These are phyloP conservation scores for Penicillium antarcticum DNA, from an alignment of 495 filamentous ascomycete species.

Conservation along the genomic window DNA sequence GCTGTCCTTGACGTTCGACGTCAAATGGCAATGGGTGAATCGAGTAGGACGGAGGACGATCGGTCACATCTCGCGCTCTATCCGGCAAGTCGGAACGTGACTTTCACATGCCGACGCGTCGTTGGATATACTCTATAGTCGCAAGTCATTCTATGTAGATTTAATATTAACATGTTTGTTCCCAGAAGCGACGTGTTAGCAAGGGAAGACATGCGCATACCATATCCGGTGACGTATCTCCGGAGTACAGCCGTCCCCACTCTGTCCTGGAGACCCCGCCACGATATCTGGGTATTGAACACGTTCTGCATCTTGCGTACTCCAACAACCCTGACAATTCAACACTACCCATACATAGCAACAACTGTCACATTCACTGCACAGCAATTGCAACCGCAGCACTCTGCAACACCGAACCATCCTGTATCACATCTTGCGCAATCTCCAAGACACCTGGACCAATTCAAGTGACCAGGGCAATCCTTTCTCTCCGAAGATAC, in stretches of 20 bases:
- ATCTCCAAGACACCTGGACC: background rate
- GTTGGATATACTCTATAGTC: no score
- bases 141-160: no score
- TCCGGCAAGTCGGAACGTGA: no score
- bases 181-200: no score
- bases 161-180: no score
- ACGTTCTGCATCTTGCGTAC: background rate
- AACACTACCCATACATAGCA: background rate
- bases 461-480: background rate
- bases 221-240: constrained; percentile 20
- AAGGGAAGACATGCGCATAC: background rate
- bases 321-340: background rate
- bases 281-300: constrained; percentile 12
- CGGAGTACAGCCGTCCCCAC: constrained; percentile 33
- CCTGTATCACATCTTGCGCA: background rate
- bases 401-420: background rate
- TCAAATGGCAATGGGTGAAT: no score
- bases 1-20: no score
- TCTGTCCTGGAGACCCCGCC: constrained; percentile 22
- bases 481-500: background rate
- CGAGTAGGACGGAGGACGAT: no score
- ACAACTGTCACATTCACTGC: background rate
- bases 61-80: no score
- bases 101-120: no score
- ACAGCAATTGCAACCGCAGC: background rate